A percentile compares a stretch with the other conserved stretches of the same genome.
phyloP scores from a whole-genome alignment of 2,329 filamentous ascomycete genomes.

The Arthrobotrys megalospora region DNA sequence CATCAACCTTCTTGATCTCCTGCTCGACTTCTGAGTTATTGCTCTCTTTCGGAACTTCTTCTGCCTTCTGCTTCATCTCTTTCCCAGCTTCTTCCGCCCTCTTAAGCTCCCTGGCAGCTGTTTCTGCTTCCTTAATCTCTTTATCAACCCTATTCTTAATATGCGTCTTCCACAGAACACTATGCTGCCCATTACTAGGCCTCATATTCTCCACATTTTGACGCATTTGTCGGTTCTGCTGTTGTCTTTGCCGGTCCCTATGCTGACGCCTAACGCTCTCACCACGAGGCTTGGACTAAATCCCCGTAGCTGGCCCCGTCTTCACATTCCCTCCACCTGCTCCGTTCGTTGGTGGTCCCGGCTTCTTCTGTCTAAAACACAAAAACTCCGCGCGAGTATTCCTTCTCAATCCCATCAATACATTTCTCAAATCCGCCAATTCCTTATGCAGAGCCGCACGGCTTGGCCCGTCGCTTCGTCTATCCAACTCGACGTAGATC shows the following conservation, averaged over 20 bases:
- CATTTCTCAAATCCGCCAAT: constrained; percentile 87
- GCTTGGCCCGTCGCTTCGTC: constrained; percentile 88
- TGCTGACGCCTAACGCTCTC: constrained; percentile 16
- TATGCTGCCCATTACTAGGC: not conserved
- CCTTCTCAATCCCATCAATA: constrained; percentile 86
- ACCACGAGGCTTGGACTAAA: constrained; percentile 23
- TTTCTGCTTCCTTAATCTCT: not conserved
- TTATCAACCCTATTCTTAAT: not conserved
- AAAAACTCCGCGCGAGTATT: constrained; percentile 84
- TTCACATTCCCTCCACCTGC: constrained; percentile 4
- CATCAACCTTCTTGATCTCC: no score
- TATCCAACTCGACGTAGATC: constrained; percentile 92
- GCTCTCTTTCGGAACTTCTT: not conserved
- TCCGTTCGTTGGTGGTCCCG: constrained; percentile 3
- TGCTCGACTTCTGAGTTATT: not conserved
- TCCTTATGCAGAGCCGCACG: constrained; percentile 85
- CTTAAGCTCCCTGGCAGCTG: not conserved
- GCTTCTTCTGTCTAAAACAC: constrained; percentile 64
- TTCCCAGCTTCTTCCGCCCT: not conserved
- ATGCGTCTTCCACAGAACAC: not conserved
- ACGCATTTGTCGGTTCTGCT: not conserved
- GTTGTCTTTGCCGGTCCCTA: not conserved
- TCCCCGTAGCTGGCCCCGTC: constrained; percentile 23
- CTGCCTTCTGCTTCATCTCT: not conserved
- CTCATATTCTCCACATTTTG: not conserved